Percentiles rank a stretch among this genome's conserved stretches.
These are phyloP conservation scores for Pholiota molesta DNA, from an alignment of 768 basidiomycete species.

Conservation along the genomic window DNA sequence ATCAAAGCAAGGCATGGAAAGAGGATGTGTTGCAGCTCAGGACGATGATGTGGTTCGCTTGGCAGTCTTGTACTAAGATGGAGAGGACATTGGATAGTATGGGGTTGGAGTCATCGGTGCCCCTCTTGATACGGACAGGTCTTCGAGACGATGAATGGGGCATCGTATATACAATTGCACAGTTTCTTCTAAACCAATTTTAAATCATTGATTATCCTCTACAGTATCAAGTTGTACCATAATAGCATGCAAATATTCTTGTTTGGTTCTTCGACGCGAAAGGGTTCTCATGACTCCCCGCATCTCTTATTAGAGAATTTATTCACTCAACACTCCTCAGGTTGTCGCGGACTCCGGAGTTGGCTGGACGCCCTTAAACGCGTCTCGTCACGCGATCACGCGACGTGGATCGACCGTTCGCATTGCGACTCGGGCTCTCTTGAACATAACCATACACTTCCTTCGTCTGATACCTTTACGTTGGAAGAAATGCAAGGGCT, in stretches of 20 bases:
- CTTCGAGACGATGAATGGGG: background rate
- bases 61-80: slow-evolving; percentile 65
- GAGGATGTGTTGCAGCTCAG: slow-evolving; percentile 91
- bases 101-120: background rate
- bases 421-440: too few species aligned
- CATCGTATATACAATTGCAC: background rate
- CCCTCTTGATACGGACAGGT: background rate
- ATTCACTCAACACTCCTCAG: too few species aligned
- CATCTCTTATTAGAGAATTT: too few species aligned
- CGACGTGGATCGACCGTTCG: too few species aligned
- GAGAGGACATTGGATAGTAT: slow-evolving; percentile 27
- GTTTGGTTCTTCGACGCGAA: too few species aligned
- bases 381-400: too few species aligned
- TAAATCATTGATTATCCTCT: background rate
- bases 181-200: background rate
- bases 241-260: background rate
- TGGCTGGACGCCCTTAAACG: too few species aligned
- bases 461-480: too few species aligned
- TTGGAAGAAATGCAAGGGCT: too few species aligned
- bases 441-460: too few species aligned
- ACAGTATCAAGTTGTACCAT: background rate
- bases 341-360: too few species aligned
- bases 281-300: too few species aligned
- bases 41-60: slow-evolving; percentile 94
- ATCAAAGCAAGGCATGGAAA: slow-evolving; percentile 88